Conservation (phyloP, 2,329 filamentous ascomycete species). For the Claviceps humidiphila region DNA sequence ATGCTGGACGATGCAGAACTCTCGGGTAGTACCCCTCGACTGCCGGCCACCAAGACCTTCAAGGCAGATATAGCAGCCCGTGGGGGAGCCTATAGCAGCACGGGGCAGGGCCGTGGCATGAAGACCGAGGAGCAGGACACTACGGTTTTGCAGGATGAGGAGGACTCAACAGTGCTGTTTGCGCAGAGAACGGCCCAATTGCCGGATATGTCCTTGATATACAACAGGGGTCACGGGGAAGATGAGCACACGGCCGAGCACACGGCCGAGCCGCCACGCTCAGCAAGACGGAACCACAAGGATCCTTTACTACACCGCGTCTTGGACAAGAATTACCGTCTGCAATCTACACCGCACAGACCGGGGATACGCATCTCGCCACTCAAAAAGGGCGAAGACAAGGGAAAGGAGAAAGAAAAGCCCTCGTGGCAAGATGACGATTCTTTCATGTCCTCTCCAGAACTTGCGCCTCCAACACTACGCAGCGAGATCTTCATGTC, state of each 20-base stretch:
- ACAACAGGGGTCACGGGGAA: conserved; percentile 26
- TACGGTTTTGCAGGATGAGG: conserved; percentile 23
- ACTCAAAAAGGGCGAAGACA: conserved; percentile 19
- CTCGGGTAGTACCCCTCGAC: conserved; percentile 55
- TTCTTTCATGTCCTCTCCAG: conserved; percentile 59
- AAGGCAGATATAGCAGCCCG: conserved; percentile 48
- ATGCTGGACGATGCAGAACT: conserved; percentile 52
- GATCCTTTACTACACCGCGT: conserved; percentile 81
- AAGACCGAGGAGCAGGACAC: conserved; percentile 32
- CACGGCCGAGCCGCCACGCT: conserved; percentile 13
- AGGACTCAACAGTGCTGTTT: conserved; percentile 36
- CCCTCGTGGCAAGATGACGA: conserved; percentile 33
- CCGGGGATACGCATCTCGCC: conserved; percentile 30
- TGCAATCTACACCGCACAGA: conserved; percentile 81
- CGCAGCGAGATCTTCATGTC: conserved; percentile 78
- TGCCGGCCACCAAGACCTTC: conserved; percentile 36
- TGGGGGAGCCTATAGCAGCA: conserved; percentile 61
- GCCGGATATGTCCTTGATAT: conserved; percentile 51
- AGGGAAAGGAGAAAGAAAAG: conserved; percentile 10
- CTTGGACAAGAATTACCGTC: conserved; percentile 89
- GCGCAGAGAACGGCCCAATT: conserved; percentile 40
- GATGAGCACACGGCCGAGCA: too few relatives aligned
- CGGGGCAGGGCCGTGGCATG: conserved; percentile 21
- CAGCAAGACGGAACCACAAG: conserved; percentile 29
- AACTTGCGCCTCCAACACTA: conserved; percentile 67